A percentile compares a stretch with the other conserved stretches of the same genome.
Conservation (phyloP, 495 filamentous ascomycete species). For the Xylaria venustula region DNA sequence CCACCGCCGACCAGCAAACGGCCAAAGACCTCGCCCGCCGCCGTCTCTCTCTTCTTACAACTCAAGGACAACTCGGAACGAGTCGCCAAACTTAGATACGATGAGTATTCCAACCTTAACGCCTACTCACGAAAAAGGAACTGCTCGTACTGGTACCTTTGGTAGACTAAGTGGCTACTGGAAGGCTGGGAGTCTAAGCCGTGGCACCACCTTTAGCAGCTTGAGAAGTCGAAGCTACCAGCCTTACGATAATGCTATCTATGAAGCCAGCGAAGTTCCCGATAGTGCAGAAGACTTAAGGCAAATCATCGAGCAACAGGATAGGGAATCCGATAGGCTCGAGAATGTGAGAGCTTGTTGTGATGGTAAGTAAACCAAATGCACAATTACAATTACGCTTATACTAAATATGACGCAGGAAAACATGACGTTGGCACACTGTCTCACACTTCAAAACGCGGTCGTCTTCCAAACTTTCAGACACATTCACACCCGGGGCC, state of each 20-base stretch:
- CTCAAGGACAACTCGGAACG: constrained; percentile 64
- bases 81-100: constrained; percentile 47
- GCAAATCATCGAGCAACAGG: constrained; percentile 70
- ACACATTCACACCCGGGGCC: constrained; percentile 35
- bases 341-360: constrained; percentile 98
- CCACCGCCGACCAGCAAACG: constrained; percentile 46
- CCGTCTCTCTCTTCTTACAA: constrained; percentile 82
- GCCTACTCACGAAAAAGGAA: constrained; percentile 40
- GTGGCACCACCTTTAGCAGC: constrained; percentile 43
- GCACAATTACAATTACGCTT: neutral
- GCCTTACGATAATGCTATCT: constrained; percentile 54
- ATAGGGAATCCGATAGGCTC: constrained; percentile 69
- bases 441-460: constrained; percentile 39
- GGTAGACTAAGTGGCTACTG: constrained; percentile 46
- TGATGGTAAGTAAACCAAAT: constrained; percentile 68
- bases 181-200: constrained; percentile 43
- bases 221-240: constrained; percentile 45
- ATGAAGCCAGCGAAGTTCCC: constrained; percentile 67
- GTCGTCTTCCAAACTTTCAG: constrained; percentile 28
- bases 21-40: constrained; percentile 44
- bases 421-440: constrained; percentile 71
- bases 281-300: constrained; percentile 81
- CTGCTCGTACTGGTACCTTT: constrained; percentile 35
- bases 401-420: constrained; percentile 48
- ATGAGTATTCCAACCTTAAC: constrained; percentile 48